Conservation (phyloP, 202 grass and related monocot genomes). For the Setaria viridis region DNA sequence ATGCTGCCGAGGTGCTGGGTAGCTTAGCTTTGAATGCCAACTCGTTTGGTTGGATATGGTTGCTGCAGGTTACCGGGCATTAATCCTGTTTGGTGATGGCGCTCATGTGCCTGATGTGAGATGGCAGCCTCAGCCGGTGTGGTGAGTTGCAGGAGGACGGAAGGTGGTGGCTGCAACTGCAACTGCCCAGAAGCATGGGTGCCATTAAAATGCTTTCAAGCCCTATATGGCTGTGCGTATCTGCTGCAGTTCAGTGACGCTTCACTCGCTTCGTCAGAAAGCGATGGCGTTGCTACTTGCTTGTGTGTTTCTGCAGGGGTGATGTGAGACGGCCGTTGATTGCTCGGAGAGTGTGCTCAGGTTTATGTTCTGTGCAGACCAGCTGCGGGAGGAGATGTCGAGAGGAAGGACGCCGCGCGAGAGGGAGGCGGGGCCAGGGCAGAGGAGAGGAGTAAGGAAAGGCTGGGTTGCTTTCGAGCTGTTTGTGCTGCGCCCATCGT, state of each 20-base stretch:
- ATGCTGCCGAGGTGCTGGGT: neutral
- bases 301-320: neutral
- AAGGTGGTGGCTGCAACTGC: conserved; percentile 5
- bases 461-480: conserved; percentile 41
- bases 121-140: neutral
- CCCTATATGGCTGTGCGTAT: neutral
- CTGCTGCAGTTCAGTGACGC: neutral
- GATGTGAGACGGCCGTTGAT: neutral
- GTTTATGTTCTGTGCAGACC: neutral
- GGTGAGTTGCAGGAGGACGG: too few relatives aligned
- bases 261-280: conserved; percentile 36
- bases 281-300: neutral
- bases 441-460: neutral
- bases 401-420: too few relatives aligned
- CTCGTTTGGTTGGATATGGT: neutral
- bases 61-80: conserved; percentile 37
- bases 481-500: neutral
- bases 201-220: neutral
- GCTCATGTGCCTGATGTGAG: conserved; percentile 55
- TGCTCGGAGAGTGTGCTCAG: neutral
- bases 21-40: conserved; percentile 46
- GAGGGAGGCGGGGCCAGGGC: neutral
- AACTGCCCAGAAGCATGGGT: conserved; percentile 35
- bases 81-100: conserved; percentile 24
- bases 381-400: too few relatives aligned